Evolutionary conservation across 306 rosid species (phyloP).

Genomic region (Cyclanthera cordifolia): DNA sequence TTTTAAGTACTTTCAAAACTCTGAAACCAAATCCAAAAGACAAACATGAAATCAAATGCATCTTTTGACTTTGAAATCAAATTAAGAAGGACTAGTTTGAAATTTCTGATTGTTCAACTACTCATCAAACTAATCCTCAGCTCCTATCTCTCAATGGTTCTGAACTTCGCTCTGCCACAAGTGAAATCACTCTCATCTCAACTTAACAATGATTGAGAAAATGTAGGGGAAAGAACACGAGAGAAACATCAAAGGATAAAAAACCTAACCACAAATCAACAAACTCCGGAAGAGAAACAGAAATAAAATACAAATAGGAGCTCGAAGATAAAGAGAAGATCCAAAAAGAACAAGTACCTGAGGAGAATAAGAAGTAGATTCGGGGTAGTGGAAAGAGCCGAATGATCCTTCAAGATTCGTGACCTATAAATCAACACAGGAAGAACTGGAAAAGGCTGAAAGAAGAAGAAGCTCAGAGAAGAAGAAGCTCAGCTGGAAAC

Average conservation of each 20-base stretch:
- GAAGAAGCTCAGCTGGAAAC: background rate
- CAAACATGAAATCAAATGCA: slow-evolving; percentile 4
- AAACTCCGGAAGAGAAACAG: background rate
- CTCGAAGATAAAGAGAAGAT: background rate
- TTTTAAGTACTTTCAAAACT: background rate
- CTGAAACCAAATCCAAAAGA: background rate
- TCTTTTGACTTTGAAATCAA: no score
- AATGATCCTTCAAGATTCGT: background rate
- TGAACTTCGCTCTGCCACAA: background rate
- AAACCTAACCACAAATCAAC: background rate
- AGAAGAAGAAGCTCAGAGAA: background rate
- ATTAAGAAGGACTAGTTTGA: no score
- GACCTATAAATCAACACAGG: background rate
- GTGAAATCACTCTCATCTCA: background rate
- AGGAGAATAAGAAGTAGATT: background rate
- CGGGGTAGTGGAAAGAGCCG: background rate
- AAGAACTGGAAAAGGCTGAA: background rate
- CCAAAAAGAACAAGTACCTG: slow-evolving; percentile 5
- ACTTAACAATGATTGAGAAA: background rate
- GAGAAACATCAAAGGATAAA: background rate
- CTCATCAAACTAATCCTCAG: background rate
- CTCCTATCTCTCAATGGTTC: background rate
- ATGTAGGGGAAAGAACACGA: background rate
- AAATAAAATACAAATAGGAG: background rate
- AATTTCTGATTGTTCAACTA: background rate